Conservation (phyloP, 768 basidiomycete species). For the Cantharellus anzutake region DNA sequence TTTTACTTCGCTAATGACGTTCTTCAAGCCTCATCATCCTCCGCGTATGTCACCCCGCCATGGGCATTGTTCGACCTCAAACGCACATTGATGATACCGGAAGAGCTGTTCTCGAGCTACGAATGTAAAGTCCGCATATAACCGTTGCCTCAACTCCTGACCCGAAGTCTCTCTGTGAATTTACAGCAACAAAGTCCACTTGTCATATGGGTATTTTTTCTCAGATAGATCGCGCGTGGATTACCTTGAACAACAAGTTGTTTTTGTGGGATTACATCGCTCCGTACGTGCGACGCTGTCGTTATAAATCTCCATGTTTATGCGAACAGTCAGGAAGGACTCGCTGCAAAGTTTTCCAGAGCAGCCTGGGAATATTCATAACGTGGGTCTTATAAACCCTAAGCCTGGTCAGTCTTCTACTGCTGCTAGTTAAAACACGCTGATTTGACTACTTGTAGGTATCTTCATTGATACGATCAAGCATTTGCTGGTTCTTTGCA, state of each 20-base stretch:
- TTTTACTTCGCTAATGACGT: neutral
- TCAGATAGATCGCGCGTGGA: conserved; percentile 89
- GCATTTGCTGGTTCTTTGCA: conserved; percentile 75
- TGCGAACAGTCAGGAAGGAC: neutral
- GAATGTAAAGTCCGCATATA: neutral
- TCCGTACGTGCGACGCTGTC: conserved; percentile 39
- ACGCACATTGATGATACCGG: conserved; percentile 7
- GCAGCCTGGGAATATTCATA: conserved; percentile 73
- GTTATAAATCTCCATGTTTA: neutral
- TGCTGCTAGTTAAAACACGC: neutral
- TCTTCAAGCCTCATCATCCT: conserved; percentile 8
- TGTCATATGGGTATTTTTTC: conserved; percentile 61
- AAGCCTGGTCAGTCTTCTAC: conserved; percentile 29
- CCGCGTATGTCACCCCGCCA: conserved; percentile 7
- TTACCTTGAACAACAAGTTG: conserved; percentile 82
- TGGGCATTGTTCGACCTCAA: conserved; percentile 8
- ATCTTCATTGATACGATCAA: conserved; percentile 91
- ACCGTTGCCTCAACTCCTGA: neutral
- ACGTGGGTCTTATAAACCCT: conserved; percentile 76
- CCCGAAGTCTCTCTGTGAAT: neutral
- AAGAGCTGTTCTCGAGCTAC: conserved; percentile 6
- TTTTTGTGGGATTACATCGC: conserved; percentile 82
- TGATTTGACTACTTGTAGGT: conserved; percentile 10
- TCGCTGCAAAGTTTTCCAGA: conserved; percentile 21
- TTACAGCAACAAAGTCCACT: conserved; percentile 1